phyloP scores from a whole-genome alignment of 2,329 filamentous ascomycete species.

The Rosellinia necatrix region DNA sequence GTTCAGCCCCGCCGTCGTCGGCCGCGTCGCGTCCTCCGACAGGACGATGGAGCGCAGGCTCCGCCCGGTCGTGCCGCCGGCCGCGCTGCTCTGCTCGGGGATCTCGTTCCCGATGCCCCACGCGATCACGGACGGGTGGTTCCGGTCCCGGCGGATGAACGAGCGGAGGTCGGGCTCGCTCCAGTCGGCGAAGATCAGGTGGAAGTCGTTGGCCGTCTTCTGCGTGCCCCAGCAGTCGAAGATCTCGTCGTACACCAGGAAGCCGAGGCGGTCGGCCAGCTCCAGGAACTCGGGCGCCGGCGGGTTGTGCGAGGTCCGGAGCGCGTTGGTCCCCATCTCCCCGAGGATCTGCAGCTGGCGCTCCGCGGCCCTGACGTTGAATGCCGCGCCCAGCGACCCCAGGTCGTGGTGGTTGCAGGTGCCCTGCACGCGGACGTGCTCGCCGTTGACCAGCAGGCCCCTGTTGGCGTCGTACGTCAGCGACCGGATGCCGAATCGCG shows the following conservation, averaged over 20 bases:
- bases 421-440: conserved; percentile 50
- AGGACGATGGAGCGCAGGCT: conserved; percentile 48
- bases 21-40: conserved; percentile 54
- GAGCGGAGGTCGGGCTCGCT: conserved; percentile 56
- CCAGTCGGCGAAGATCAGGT: conserved; percentile 58
- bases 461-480: conserved; percentile 46
- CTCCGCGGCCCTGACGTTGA: conserved; percentile 53
- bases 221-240: conserved; percentile 56
- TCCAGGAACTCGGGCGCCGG: conserved; percentile 56
- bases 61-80: conserved; percentile 33
- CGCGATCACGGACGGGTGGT: conserved; percentile 56
- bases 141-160: conserved; percentile 58
- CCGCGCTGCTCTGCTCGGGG: conserved; percentile 46
- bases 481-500: conserved; percentile 54
- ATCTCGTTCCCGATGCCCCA: conserved; percentile 63
- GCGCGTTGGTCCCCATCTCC: conserved; percentile 55
- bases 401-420: conserved; percentile 57
- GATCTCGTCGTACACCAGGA: conserved; percentile 58
- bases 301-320: conserved; percentile 59
- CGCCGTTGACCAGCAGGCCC: conserved; percentile 53
- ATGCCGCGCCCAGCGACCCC: conserved; percentile 55
- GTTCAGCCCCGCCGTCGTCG: conserved; percentile 53
- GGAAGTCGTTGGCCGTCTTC: conserved; percentile 55
- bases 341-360: conserved; percentile 55
- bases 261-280: conserved; percentile 53